Percentiles rank a stretch among this genome's conserved stretches.
Evolutionary conservation across 2,329 filamentous ascomycete genomes (phyloP).

Genomic region (Phialocephala sp.): DNA sequence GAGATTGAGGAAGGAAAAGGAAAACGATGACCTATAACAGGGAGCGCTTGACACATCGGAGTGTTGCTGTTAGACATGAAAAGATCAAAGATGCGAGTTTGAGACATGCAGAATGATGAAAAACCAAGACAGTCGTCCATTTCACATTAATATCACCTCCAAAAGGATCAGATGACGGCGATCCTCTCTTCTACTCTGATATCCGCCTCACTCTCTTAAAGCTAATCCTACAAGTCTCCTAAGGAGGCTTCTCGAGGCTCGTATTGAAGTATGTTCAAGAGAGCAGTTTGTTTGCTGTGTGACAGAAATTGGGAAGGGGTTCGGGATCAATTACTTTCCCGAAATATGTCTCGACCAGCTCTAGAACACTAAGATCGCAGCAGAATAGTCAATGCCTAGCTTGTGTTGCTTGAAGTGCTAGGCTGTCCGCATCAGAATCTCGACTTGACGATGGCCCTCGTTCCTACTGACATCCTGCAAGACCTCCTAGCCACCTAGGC

Average conservation of each 20-base stretch:
- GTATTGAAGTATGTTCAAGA: too few relatives aligned
- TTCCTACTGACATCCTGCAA: not conserved
- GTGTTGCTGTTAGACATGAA: not conserved
- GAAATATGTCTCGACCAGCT: too few relatives aligned
- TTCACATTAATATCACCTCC: not conserved
- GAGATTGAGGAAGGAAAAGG: not conserved
- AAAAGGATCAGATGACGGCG: not conserved
- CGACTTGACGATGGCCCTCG: too few relatives aligned
- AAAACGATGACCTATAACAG: not conserved
- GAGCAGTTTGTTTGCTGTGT: too few relatives aligned
- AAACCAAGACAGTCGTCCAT: not conserved
- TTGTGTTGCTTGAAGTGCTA: too few relatives aligned
- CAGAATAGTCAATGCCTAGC: too few relatives aligned
- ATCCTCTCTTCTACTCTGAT: not conserved
- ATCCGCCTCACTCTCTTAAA: not conserved
- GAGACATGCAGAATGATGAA: constrained; percentile 1
- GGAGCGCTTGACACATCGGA: not conserved
- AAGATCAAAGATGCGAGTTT: not conserved
- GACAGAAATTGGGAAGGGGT: too few relatives aligned
- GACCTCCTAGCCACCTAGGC: not conserved
- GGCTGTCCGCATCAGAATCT: too few relatives aligned
- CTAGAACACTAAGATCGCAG: too few relatives aligned
- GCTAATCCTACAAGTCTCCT: not conserved
- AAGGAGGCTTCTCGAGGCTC: not conserved
- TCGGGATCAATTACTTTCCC: too few relatives aligned